A percentile compares a stretch with the other conserved stretches of the same genome.
Evolutionary conservation across 345 rosid genomes (phyloP).

Genomic region (Raphanus raphanistrum): DNA sequence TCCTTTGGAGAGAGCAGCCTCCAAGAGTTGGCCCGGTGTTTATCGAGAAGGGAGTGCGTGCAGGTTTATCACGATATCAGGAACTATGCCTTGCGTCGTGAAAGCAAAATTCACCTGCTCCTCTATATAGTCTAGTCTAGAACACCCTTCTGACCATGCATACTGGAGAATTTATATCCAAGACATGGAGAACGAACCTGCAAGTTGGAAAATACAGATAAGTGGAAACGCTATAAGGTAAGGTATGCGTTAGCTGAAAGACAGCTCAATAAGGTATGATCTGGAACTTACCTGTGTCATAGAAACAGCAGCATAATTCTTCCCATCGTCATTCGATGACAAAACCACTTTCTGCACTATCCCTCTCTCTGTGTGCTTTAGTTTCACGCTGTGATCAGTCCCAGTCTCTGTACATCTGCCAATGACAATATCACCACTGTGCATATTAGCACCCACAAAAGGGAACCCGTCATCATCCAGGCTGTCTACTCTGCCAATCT

Average conservation of each 20-base stretch:
- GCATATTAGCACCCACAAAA: conserved; percentile 73
- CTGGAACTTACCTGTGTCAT: conserved; percentile 66
- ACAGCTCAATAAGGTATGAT: conserved; percentile 14
- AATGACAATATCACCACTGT: conserved; percentile 82
- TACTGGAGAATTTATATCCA: conserved; percentile 95
- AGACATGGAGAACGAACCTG: conserved; percentile 86
- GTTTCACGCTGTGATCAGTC: conserved; percentile 72
- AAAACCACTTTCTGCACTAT: conserved; percentile 87
- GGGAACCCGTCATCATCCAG: conserved; percentile 94
- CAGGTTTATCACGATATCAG: conserved; percentile 84
- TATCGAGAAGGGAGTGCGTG: conserved; percentile 94
- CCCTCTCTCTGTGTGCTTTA: conserved; percentile 91
- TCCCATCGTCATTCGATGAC: conserved; percentile 94
- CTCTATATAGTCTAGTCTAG: conserved; percentile 66
- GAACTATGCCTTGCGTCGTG: conserved; percentile 88
- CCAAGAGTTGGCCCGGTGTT: conserved; percentile 91
- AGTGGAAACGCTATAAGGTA: neutral
- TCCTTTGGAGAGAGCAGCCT: conserved; percentile 92
- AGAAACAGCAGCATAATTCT: conserved; percentile 81
- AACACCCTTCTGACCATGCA: conserved; percentile 99
- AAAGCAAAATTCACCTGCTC: conserved; percentile 91
- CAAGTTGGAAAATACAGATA: conserved; percentile 15
- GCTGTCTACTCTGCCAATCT: conserved; percentile 76
- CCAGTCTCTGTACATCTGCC: conserved; percentile 85
- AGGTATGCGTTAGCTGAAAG: neutral